phyloP scores from a whole-genome alignment of 2,329 filamentous ascomycete genomes.

The Sordariomycetes sp. region DNA sequence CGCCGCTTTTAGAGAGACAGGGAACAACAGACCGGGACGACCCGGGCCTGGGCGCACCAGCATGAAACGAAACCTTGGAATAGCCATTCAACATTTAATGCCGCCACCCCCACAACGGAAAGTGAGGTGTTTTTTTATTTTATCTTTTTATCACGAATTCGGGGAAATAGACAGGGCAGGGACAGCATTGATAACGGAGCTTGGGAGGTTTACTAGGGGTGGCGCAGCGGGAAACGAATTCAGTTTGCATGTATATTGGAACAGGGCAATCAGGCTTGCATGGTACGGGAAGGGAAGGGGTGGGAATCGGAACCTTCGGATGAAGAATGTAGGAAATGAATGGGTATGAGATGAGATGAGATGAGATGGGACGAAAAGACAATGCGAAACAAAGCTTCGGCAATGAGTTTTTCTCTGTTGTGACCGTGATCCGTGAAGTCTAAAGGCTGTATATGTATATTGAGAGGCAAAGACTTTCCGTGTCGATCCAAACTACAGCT shows the following conservation, averaged over 20 bases:
- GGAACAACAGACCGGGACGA: neutral
- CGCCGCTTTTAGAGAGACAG: neutral
- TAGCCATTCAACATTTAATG: too few species aligned
- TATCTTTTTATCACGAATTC: neutral
- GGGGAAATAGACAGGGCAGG: neutral
- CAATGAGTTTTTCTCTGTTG: neutral
- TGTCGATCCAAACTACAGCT: constrained; percentile 16
- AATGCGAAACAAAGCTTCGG: too few species aligned
- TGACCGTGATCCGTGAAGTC: neutral
- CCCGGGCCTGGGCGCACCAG: too few species aligned
- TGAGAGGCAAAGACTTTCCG: neutral
- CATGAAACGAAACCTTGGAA: neutral
- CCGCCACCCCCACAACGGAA: too few species aligned
- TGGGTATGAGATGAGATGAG: neutral
- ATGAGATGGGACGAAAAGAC: neutral
- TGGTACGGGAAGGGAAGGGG: neutral
- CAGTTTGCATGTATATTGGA: neutral
- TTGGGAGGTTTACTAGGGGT: too few species aligned
- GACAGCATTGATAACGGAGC: neutral
- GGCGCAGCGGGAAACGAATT: neutral
- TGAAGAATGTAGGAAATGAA: neutral
- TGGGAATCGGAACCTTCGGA: too few species aligned
- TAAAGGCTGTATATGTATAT: neutral
- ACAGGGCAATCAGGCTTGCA: neutral
- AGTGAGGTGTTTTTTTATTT: neutral